Base-by-base conservation (phyloP, 352 stramenopile genomes). In the Phytopythium litorale region DNA sequence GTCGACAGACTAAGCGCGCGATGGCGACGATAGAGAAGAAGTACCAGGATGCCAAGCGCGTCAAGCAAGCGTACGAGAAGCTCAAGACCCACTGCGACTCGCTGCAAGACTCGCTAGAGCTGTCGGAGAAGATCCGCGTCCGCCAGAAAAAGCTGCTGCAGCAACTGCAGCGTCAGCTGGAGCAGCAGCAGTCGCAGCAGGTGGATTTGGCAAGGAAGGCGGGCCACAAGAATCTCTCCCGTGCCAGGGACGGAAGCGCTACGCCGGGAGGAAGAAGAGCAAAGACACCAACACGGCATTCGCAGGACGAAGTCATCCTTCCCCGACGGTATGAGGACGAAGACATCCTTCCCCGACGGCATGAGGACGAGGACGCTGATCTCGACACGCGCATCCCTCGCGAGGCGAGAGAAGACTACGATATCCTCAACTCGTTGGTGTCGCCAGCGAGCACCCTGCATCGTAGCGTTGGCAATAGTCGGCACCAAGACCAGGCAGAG, bases 121-220 rank as follows among this genome's bases (percentile, higher is more conserved):
- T 95, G 38, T 94, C 84, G 0, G 84, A 95, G 58, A 88, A 78
- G 38, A 93, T 94, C 62, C 73, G 87, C 42, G 56, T 83, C 9
- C 66, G 81, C 0, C 84, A 95, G 58, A 95, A 95, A 70, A 89
- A 85, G 55, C 56, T 93, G 19, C 58, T 95, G 5, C 78, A 89
- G 25, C 78, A 94, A 50, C 65, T 90, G 2, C 82, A 91, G 61
- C 49, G 77, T 18, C 71, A 78, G 38, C 56, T 68, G 35, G 46
- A 62, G 35, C 23, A 74, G 40, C 43, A 52, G 21, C 54, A 43
- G 8, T 19, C 49, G 19, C 30, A 48, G 23, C 8, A 21, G 12
- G 25, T 49, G 40, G 5, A 32, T 25, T 3, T 33, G 46, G 21
- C 45, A n/a, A 73, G 70, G 50, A 73, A 65, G 51, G 52, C 33